These are phyloP conservation scores for Scheffersomyces spartinae DNA, from an alignment of 805 yeast species.

Conservation along the genomic window DNA sequence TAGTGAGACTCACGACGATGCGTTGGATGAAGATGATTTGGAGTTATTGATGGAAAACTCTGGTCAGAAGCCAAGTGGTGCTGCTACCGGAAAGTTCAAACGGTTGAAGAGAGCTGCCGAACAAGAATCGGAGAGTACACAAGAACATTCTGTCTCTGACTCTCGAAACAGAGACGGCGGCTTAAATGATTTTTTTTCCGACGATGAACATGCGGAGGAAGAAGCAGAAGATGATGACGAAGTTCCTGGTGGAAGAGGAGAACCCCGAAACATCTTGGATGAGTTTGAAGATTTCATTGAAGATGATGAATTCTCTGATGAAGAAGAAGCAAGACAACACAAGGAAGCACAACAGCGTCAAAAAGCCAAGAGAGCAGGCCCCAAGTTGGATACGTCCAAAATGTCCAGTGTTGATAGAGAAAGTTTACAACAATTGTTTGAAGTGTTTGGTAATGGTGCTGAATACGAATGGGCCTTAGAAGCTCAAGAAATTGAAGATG, in stretches of 20 bases:
- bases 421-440: slow-evolving; percentile 83
- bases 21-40: slow-evolving; percentile 88
- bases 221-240: slow-evolving; percentile 21
- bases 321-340: slow-evolving; percentile 43
- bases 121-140: slow-evolving; percentile 12
- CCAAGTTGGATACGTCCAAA: slow-evolving; percentile 44
- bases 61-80: slow-evolving; percentile 40
- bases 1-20: slow-evolving; percentile 44
- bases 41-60: slow-evolving; percentile 86
- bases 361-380: slow-evolving; percentile 21
- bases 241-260: slow-evolving; percentile 8
- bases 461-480: slow-evolving; percentile 98
- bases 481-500: slow-evolving; percentile 62
- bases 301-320: slow-evolving; percentile 92
- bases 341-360: slow-evolving; percentile 20
- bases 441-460: slow-evolving; percentile 93
- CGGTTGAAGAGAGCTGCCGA: slow-evolving; percentile 67
- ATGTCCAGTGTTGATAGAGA: slow-evolving; percentile 70
- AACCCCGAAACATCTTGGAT: slow-evolving; percentile 39
- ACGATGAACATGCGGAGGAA: slow-evolving; percentile 22
- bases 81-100: slow-evolving; percentile 46
- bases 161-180: slow-evolving; percentile 6
- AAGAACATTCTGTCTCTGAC: no score
- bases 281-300: slow-evolving; percentile 96
- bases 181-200: slow-evolving; percentile 30